Evolutionary conservation across 2,329 filamentous ascomycete genomes (phyloP).

Genomic region (Knoxdaviesia capensis): DNA sequence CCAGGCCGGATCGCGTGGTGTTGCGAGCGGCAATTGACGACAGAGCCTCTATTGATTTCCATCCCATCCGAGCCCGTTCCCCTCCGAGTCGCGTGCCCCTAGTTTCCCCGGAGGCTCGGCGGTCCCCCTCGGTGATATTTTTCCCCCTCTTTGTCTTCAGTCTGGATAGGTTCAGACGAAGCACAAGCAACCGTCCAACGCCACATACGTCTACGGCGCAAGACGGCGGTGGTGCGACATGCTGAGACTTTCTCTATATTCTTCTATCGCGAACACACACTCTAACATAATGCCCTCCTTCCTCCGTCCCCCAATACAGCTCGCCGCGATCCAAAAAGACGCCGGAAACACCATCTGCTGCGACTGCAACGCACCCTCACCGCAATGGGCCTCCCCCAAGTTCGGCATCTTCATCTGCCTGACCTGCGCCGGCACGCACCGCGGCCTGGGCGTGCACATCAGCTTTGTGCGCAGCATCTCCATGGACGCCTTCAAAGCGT

Average conservation of each 20-base stretch:
- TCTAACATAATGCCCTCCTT: slow-evolving; percentile 2
- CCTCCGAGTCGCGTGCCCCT: background rate
- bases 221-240: too few species aligned
- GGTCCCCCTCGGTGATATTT: too few species aligned
- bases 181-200: too few species aligned
- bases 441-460: slow-evolving; percentile 90
- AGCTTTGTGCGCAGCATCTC: slow-evolving; percentile 94
- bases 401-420: slow-evolving; percentile 98
- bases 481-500: slow-evolving; percentile 94
- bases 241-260: too few species aligned
- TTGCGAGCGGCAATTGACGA: too few species aligned
- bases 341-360: slow-evolving; percentile 80
- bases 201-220: too few species aligned
- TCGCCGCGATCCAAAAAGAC: slow-evolving; percentile 78
- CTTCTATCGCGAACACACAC: background rate
- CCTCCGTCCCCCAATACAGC: slow-evolving; percentile 24
- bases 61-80: background rate
- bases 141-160: too few species aligned
- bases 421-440: slow-evolving; percentile 83
- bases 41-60: background rate
- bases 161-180: too few species aligned
- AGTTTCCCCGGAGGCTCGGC: background rate
- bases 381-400: slow-evolving; percentile 96
- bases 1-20: too few species aligned
- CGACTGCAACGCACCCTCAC: slow-evolving; percentile 87